These are phyloP conservation scores for Ganoderma lucidum DNA, from an alignment of 1,284 basidiomycete species.

Conservation along the genomic window DNA sequence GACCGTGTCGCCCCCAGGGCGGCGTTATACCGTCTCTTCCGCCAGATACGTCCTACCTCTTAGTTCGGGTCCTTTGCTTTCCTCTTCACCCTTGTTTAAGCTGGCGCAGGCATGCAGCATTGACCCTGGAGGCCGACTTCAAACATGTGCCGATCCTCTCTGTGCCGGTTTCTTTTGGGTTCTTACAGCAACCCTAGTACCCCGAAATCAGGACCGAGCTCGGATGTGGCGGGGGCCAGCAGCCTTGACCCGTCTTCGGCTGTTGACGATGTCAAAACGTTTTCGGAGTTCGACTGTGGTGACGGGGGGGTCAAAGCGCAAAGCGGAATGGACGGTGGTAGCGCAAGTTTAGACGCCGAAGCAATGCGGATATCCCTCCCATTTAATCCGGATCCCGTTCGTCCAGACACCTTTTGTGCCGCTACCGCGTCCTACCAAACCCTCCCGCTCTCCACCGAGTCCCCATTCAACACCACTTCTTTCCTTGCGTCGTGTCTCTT, in stretches of 20 bases:
- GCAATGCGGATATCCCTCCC: slow-evolving; percentile 9
- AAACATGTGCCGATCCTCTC: slow-evolving; percentile 5
- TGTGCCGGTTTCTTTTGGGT: slow-evolving; percentile 8
- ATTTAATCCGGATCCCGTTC: slow-evolving; percentile 17
- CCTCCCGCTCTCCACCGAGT: slow-evolving; percentile 7
- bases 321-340: background rate
- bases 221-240: slow-evolving; percentile 5
- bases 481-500: slow-evolving; percentile 18
- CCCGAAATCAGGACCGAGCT: slow-evolving; percentile 11
- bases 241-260: slow-evolving; percentile 3
- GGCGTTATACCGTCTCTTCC: slow-evolving; percentile 13
- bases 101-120: slow-evolving; percentile 13
- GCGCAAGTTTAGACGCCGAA: slow-evolving; percentile 16
- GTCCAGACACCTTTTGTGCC: slow-evolving; percentile 5
- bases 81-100: slow-evolving; percentile 5
- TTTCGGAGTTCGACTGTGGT: background rate
- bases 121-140: slow-evolving; percentile 2
- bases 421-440: slow-evolving; percentile 9
- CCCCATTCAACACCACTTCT: slow-evolving; percentile 7
- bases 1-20: background rate
- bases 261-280: background rate
- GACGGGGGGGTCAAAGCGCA: slow-evolving; percentile 13
- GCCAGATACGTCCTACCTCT: background rate
- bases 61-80: background rate
- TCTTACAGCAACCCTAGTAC: background rate